phyloP scores from a whole-genome alignment of 441 rosid species.

The Corymbia citriodora region DNA sequence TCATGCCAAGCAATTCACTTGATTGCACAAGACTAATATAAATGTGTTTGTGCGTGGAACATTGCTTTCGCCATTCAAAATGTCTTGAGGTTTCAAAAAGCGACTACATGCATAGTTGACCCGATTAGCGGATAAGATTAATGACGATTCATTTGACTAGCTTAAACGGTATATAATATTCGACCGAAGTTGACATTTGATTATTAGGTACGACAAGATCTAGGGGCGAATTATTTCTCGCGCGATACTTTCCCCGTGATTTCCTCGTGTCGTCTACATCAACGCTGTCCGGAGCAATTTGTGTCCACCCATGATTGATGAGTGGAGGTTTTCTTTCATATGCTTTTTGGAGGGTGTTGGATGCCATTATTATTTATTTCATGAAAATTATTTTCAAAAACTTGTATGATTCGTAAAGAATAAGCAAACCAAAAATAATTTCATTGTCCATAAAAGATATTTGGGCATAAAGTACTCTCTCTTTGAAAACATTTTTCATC shows the following conservation, averaged over 20 bases:
- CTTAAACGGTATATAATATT: not conserved
- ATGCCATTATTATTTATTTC: no score
- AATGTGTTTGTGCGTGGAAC: not conserved
- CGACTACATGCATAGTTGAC: not conserved
- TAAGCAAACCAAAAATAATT: accelerated
- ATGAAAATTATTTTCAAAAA: no score
- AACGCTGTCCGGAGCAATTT: not conserved
- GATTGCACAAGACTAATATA: not conserved
- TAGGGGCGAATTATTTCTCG: not conserved
- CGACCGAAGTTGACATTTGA: not conserved
- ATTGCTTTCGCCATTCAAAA: not conserved
- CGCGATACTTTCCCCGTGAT: not conserved
- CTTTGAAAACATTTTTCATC: not conserved
- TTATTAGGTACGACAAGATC: not conserved
- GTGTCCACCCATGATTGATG: not conserved
- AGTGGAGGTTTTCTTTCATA: not conserved
- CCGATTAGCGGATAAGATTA: not conserved
- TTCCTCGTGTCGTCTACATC: not conserved
- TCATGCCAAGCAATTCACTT: not conserved
- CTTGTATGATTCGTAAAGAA: not conserved
- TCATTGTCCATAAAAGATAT: accelerated
- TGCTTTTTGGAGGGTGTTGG: not conserved
- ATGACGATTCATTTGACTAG: not conserved
- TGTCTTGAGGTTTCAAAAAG: not conserved
- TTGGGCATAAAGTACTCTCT: accelerated